Percentiles rank a stretch among this genome's conserved stretches.
Evolutionary conservation across 2,329 filamentous ascomycete genomes (phyloP).

Genomic region (Calonectria crousiana): DNA sequence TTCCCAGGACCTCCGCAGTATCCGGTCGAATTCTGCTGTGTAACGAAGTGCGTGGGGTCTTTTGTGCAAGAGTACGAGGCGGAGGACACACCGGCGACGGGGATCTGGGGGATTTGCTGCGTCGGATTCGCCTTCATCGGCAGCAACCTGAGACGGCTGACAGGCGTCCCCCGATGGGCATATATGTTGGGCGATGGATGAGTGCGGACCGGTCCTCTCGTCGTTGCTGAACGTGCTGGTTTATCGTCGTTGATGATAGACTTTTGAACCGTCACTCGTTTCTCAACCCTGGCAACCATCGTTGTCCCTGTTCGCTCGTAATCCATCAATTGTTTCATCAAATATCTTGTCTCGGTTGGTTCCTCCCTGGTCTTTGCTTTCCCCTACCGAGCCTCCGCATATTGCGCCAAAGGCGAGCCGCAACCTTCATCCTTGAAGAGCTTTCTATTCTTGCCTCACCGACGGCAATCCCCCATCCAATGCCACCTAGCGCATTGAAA

Average conservation of each 20-base stretch:
- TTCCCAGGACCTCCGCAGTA: constrained; percentile 5
- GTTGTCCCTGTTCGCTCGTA: constrained; percentile 4
- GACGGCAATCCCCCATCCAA: constrained; percentile 9
- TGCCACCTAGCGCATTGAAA: constrained; percentile 7
- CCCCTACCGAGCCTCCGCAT: neutral
- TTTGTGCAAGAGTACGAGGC: constrained; percentile 36
- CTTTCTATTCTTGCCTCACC: constrained; percentile 20
- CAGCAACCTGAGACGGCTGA: constrained; percentile 42
- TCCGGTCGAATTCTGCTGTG: constrained; percentile 13
- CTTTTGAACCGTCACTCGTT: constrained; percentile 16
- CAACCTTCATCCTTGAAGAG: constrained; percentile 13
- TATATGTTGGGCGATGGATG: constrained; percentile 40
- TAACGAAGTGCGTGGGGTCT: constrained; percentile 36
- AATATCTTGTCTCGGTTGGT: constrained; percentile 6
- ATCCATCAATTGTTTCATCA: constrained; percentile 9
- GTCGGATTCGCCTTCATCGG: constrained; percentile 36
- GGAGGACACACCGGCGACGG: constrained; percentile 23
- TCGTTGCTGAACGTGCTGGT: constrained; percentile 24
- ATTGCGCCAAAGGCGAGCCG: constrained; percentile 8
- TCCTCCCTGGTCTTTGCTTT: neutral
- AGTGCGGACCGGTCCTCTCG: constrained; percentile 35
- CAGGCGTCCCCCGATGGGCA: constrained; percentile 32
- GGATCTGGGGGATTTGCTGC: constrained; percentile 30
- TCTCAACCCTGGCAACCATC: constrained; percentile 1
- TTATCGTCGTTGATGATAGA: constrained; percentile 29